Percentiles rank a stretch among this genome's conserved stretches.
phyloP scores from a whole-genome alignment of 495 filamentous ascomycete genomes.

The Clavariopsis aquatica region DNA sequence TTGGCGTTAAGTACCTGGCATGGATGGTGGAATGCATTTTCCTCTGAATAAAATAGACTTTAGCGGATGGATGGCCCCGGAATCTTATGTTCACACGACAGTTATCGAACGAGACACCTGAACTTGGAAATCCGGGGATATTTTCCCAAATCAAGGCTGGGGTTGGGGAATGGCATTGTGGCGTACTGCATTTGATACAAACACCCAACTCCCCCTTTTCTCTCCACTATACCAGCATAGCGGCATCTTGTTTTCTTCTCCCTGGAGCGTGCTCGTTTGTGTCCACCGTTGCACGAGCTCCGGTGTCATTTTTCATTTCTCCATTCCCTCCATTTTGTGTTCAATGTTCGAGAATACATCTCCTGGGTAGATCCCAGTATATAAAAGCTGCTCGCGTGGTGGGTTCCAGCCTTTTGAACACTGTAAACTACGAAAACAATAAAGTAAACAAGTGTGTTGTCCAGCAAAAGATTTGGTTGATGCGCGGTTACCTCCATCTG shows the following conservation, averaged over 20 bases:
- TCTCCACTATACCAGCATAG: slow-evolving; percentile 30
- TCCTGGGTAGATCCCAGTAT: slow-evolving; percentile 10
- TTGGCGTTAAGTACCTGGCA: slow-evolving; percentile 35
- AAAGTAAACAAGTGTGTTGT: slow-evolving; percentile 7
- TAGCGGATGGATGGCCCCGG: slow-evolving; percentile 21
- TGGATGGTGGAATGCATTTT: slow-evolving; percentile 26
- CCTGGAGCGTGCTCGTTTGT: slow-evolving; percentile 5
- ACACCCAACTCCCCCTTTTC: slow-evolving; percentile 14
- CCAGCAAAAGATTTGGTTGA: neutral
- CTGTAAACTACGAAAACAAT: slow-evolving; percentile 8
- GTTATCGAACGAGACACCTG: slow-evolving; percentile 31
- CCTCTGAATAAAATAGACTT: slow-evolving; percentile 33
- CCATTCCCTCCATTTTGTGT: neutral
- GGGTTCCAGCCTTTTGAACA: neutral
- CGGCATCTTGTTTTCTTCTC: slow-evolving; percentile 25
- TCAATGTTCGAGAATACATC: neutral
- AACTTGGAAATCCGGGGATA: slow-evolving; percentile 31
- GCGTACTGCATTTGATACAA: slow-evolving; percentile 26
- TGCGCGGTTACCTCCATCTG: too few relatives aligned
- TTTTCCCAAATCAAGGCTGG: slow-evolving; percentile 11
- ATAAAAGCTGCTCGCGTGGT: slow-evolving; percentile 31
- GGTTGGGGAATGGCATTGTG: slow-evolving; percentile 28
- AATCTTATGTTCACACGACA: slow-evolving; percentile 24
- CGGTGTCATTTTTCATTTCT: neutral
- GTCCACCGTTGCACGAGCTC: neutral